phyloP scores from a whole-genome alignment of 2,329 filamentous ascomycete genomes.

The Beauveria bassiana region DNA sequence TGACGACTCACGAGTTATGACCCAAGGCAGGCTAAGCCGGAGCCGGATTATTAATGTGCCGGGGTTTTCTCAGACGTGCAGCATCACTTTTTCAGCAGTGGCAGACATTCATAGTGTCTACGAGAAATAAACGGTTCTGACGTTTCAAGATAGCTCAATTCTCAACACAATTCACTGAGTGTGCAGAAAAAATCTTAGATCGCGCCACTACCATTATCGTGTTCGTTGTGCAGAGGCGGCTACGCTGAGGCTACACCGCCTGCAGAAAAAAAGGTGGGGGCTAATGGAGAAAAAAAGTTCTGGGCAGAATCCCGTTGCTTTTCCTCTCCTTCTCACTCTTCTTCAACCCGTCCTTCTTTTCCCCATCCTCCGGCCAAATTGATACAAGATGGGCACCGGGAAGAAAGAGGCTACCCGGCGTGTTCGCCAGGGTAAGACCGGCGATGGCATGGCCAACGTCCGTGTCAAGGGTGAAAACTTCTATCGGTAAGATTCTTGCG shows the following conservation, averaged over 20 bases:
- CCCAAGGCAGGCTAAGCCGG: neutral
- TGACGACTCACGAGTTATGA: neutral
- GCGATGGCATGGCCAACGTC: slow-evolving; percentile 86
- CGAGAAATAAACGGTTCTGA: no score
- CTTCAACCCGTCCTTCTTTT: neutral
- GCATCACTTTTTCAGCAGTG: neutral
- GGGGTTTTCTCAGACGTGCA: neutral
- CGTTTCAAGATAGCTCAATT: no score
- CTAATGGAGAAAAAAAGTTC: slow-evolving; percentile 4
- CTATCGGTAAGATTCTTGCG: slow-evolving; percentile 57
- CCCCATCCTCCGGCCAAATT: neutral
- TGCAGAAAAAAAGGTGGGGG: slow-evolving; percentile 10
- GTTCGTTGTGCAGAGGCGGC: no score
- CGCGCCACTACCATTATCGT: no score
- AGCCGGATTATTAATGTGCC: slow-evolving; percentile 5
- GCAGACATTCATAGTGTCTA: neutral
- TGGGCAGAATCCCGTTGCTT: neutral
- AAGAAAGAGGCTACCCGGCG: slow-evolving; percentile 88
- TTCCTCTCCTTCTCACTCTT: slow-evolving; percentile 6
- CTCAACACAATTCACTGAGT: no score
- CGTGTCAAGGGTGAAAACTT: slow-evolving; percentile 97
- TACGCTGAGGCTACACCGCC: neutral
- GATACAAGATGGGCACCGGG: slow-evolving; percentile 66
- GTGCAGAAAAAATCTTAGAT: no score
- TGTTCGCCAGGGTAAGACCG: slow-evolving; percentile 74